Evolutionary conservation across 2,329 filamentous ascomycete genomes (phyloP).

Genomic region (Cordyceps cateniannulata): DNA sequence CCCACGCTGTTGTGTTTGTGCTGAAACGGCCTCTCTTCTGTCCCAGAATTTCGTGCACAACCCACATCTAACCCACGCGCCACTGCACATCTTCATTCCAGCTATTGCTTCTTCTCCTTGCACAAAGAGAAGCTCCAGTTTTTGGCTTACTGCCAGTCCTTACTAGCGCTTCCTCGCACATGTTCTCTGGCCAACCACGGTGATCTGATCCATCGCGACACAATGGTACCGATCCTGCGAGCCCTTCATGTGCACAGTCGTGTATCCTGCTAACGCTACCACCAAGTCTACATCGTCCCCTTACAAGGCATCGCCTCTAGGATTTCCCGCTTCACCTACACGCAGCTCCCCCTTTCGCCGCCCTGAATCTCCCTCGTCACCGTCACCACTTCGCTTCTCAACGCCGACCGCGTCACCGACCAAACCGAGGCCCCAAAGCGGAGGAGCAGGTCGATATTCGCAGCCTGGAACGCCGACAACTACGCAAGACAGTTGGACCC

Average conservation of each 20-base stretch:
- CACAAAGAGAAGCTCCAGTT: not conserved
- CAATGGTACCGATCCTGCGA: constrained; percentile 10
- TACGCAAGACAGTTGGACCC: constrained; percentile 32
- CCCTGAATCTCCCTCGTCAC: constrained; percentile 57
- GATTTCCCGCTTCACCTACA: constrained; percentile 56
- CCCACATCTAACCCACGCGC: not conserved
- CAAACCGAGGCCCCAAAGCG: constrained; percentile 27
- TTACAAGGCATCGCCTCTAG: constrained; percentile 66
- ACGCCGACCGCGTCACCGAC: constrained; percentile 59
- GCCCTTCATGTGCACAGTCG: not conserved
- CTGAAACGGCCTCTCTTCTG: not conserved
- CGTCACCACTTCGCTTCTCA: constrained; percentile 56
- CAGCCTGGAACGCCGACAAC: constrained; percentile 36
- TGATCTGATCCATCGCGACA: constrained; percentile 4
- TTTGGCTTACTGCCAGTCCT: not conserved
- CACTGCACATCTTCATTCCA: constrained; percentile 1
- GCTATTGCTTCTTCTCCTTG: not conserved
- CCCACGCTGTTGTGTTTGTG: not conserved
- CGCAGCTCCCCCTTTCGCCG: constrained; percentile 60
- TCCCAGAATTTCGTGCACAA: not conserved
- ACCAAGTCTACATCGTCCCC: constrained; percentile 45
- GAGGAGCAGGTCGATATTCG: constrained; percentile 26
- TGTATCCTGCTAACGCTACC: not conserved
- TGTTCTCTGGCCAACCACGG: constrained; percentile 13
- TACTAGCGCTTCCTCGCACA: not conserved